Conservation (phyloP, 192 early-diverging fungal genomes). For the Backusella luteola region DNA sequence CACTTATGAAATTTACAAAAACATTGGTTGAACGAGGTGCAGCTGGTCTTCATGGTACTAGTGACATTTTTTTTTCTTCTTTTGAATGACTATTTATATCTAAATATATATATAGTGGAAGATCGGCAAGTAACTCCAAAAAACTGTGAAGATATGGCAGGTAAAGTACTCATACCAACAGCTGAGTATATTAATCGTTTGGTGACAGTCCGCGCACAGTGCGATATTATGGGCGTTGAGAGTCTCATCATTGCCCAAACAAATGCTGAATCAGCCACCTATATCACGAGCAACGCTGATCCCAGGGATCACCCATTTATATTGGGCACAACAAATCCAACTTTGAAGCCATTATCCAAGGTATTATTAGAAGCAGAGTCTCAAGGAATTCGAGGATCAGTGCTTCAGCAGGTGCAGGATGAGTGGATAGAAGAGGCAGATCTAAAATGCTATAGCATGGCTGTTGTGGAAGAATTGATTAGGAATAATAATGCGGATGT, state of each 20-base stretch:
- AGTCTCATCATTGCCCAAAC: conserved; percentile 91
- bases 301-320: conserved; percentile 94
- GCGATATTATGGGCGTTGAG: conserved; percentile 97
- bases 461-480: conserved; percentile 75
- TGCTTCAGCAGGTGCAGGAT: conserved; percentile 78
- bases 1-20: conserved; percentile 95
- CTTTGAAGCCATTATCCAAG: conserved; percentile 59
- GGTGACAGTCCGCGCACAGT: conserved; percentile 92
- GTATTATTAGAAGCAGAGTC: conserved; percentile 81
- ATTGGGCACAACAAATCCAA: conserved; percentile 85
- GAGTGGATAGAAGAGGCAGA: conserved; percentile 79
- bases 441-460: conserved; percentile 78
- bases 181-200: conserved; percentile 96
- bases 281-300: conserved; percentile 95
- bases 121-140: conserved; percentile 93
- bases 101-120: conserved; percentile 48
- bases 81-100: neutral
- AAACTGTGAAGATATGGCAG: conserved; percentile 99
- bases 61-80: neutral
- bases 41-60: conserved; percentile 79
- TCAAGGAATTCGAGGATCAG: conserved; percentile 66
- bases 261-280: conserved; percentile 93
- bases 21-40: conserved; percentile 96
- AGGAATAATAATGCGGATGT: conserved; percentile 55
- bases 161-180: conserved; percentile 95